Conservation (phyloP, 2,329 filamentous ascomycete genomes). For the Decorospora gaudefroyi region DNA sequence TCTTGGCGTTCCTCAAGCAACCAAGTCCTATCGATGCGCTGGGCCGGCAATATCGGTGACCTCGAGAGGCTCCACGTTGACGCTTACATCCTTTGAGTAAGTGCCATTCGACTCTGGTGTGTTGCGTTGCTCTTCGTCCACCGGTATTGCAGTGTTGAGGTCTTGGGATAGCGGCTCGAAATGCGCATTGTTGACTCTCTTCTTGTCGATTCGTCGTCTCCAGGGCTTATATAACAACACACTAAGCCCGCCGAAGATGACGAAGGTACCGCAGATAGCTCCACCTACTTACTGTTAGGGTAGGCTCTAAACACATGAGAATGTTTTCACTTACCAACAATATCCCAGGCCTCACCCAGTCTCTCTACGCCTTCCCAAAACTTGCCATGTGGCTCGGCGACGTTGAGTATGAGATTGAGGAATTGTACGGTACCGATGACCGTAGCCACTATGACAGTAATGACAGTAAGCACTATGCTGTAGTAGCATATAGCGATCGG, state of each 20-base stretch:
- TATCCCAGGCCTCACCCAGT: constrained; percentile 44
- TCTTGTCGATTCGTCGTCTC: constrained; percentile 63
- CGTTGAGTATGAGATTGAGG: constrained; percentile 75
- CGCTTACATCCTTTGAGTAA: constrained; percentile 15
- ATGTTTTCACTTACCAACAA: constrained; percentile 51
- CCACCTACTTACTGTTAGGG: constrained; percentile 53
- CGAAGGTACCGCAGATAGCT: constrained; percentile 81
- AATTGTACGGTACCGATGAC: constrained; percentile 87
- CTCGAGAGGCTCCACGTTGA: constrained; percentile 25
- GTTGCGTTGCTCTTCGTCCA: constrained; percentile 17
- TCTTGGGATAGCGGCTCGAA: constrained; percentile 35
- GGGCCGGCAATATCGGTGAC: constrained; percentile 20
- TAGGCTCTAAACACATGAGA: no score
- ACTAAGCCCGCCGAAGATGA: constrained; percentile 74
- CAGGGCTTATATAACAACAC: constrained; percentile 79
- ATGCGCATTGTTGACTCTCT: constrained; percentile 33
- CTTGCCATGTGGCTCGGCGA: constrained; percentile 70
- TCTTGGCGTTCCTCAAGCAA: neutral
- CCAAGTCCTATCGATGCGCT: constrained; percentile 1
- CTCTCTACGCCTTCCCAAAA: constrained; percentile 89
- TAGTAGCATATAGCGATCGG: constrained; percentile 92
- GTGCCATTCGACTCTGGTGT: neutral
- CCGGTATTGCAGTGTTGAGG: neutral
- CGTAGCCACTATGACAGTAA: constrained; percentile 81
- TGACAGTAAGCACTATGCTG: constrained; percentile 80